Evolutionary conservation across 306 rosid species (phyloP), one percentile per base, ranked within the genome.

Genomic region (Castanea crenata): DNA sequence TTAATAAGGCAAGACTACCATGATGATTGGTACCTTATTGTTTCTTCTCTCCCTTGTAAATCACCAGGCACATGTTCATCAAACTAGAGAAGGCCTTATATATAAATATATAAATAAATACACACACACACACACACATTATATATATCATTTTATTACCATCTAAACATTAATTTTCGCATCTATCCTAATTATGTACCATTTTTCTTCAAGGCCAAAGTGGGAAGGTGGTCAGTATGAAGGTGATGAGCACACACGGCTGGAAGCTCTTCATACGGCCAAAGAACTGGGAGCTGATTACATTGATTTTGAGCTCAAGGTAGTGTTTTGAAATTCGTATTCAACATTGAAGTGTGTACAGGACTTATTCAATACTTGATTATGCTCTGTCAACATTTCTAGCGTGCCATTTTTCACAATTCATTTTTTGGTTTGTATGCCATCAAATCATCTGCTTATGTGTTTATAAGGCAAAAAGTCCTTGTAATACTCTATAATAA

Each of bases 221-320:
- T 68, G 77, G 81, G 82, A 81, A 38, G 87, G 81, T 57, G 85
- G 85, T 71, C 69, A 46, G 25, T 76, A 67, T 25, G 84, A 82
- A 8, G 80, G 82, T 19, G 86, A 87, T 5, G 86, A 87, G 49
- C 41, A 20, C 9, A 34, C 35, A 21, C 55, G 83, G 67, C 5
- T 76, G 74, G 84, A 87, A 75, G 70, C 83, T 41, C 85, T 87
- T 10, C 55, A 25, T 13, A 41, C 57, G 4, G 90, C 88, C 32
- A 3, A 41, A 73, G 84, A 84, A 76, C 32, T 87, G 61, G 90
- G 88, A 57, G 90, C 88, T 65, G 90, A 87, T 76, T 87, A 76
- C 69, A 58, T 87, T 23, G 88, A 87, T 7, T 62, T 75, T 70
- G 90, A 87, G 71, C 74, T 87, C 19, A 73, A 81, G 90, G 90